Evolutionary conservation across 176 grass and related monocot genomes (phyloP), one percentile per base, ranked within the genome.

Genomic region (Juncus inflexus): DNA sequence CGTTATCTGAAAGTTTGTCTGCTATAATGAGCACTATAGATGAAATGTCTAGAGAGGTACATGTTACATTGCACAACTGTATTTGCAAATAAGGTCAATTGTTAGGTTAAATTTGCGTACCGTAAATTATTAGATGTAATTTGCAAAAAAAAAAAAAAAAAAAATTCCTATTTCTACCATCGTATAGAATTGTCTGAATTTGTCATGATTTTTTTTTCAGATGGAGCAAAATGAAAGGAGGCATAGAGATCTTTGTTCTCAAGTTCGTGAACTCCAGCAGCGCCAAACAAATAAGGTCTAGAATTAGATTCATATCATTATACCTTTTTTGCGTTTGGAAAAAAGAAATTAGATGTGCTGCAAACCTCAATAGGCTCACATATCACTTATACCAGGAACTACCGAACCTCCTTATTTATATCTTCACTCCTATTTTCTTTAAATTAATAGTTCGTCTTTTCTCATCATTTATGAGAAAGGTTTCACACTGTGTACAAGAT

Each of bases 1-100:
- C 52, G n/a, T 58, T 68, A 43, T 70, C 60, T 5, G 87, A 89
- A 81, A 68, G 72, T 74, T 74, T 89, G 61, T 45, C n/a, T 2
- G 15, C 39, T 42, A 78, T 85, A 73, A 64, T 2, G 50, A 79
- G 72, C 78, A 58, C 69, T 60, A 86, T 83, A 12, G 6, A 9
- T 81, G 67, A 83, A 42, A 78, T 86, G 1, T 42, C 61, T 74
- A 81, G 83, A 69, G 84, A 96, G 87, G 92, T 88, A 72, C 11
- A 40, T 41, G 36, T 52, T 28, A 13, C 38, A 61, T 45, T 80
- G 70, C 10, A 51, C 12, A 52, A 60, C 37, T n/a, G 4, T 15
- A 69, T n/a, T 15, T 37, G 19, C 19, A 28, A 28, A 28, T 28
- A 28, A 28, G 19, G 19, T 28, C 19, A 28, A 28, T 28, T 28